Percentiles rank a stretch among this genome's conserved stretches.
Evolutionary conservation across 345 rosid species (phyloP).

Genomic region (Populus deltoides): DNA sequence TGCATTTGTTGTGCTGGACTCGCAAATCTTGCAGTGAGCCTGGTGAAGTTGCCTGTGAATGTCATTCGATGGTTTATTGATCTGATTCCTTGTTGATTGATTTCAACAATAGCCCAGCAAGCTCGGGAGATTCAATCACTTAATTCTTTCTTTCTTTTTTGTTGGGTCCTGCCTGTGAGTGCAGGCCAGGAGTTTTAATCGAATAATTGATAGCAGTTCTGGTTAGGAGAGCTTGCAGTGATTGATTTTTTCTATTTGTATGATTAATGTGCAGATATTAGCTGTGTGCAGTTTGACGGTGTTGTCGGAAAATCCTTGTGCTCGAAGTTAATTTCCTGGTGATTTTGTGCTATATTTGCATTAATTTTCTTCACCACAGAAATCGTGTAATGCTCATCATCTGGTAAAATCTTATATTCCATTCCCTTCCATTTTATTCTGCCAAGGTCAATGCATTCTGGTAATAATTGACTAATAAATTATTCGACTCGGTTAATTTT

Average conservation of each 20-base stretch:
- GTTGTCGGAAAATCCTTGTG: background rate
- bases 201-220: background rate
- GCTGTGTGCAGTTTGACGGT: background rate
- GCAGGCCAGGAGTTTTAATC: background rate
- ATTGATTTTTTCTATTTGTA: background rate
- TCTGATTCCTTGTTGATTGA: conserved; percentile 62
- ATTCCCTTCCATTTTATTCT: too few relatives aligned
- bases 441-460: too few relatives aligned
- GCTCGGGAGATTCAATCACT: background rate
- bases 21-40: conserved; percentile 62
- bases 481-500: too few relatives aligned
- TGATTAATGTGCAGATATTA: background rate
- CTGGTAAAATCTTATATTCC: too few relatives aligned
- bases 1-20: conserved; percentile 65
- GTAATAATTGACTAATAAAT: too few relatives aligned
- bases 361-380: background rate
- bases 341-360: background rate
- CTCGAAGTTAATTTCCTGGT: background rate
- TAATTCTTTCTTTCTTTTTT: background rate
- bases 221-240: background rate
- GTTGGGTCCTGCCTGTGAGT: background rate
- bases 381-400: background rate
- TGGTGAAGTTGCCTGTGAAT: conserved; percentile 65
- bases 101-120: background rate
- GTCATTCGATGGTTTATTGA: conserved; percentile 61